phyloP scores from a whole-genome alignment of 176 grass and related monocot genomes.

The Chloris gayana region DNA sequence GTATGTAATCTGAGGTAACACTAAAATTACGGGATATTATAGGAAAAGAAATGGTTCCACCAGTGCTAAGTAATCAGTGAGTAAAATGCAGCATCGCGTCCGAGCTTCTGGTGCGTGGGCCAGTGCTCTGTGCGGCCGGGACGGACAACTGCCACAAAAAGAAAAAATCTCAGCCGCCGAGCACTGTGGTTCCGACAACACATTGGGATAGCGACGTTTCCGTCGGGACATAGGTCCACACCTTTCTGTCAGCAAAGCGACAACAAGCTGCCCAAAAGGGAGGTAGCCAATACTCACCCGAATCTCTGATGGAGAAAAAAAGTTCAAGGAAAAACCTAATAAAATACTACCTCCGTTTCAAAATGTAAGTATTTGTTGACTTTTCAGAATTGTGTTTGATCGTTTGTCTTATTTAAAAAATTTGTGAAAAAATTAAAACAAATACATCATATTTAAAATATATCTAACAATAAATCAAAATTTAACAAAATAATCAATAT shows the following conservation, averaged over 20 bases:
- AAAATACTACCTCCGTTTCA: too few species aligned
- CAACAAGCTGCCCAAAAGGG: constrained; percentile 5
- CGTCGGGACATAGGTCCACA: not conserved
- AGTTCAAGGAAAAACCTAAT: not conserved
- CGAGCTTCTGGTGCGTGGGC: not conserved
- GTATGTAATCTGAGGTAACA: too few species aligned
- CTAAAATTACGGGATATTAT: too few species aligned
- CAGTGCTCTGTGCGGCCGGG: not conserved
- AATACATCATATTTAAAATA: too few species aligned
- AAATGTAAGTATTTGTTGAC: too few species aligned
- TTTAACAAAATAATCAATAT: too few species aligned
- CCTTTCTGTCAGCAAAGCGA: not conserved
- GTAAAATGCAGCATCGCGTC: not conserved
- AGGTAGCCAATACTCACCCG: not conserved
- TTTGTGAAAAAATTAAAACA: too few species aligned
- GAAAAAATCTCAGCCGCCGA: not conserved
- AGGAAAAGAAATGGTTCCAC: not conserved
- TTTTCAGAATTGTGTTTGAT: too few species aligned
- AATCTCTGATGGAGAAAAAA: not conserved
- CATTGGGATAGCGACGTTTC: constrained; percentile 50
- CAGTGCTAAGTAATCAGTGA: not conserved
- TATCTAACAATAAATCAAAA: too few species aligned
- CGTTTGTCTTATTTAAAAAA: too few species aligned
- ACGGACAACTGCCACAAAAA: not conserved
- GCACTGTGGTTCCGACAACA: constrained; percentile 43